Conservation (phyloP, 2,329 filamentous ascomycete species). For the Cercospora zeae-maydis region DNA sequence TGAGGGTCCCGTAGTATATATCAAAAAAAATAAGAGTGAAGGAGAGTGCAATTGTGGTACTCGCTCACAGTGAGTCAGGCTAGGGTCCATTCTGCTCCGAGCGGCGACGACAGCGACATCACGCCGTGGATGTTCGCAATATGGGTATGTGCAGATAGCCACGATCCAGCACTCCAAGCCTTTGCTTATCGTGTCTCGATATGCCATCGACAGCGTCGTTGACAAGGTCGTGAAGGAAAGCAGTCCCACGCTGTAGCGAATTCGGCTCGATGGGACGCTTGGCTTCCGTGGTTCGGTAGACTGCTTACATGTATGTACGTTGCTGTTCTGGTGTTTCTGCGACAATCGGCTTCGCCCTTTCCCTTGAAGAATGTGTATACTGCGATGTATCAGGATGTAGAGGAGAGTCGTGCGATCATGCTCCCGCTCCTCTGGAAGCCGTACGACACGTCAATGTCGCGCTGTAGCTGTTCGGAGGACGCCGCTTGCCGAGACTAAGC, state of each 20-base stretch:
- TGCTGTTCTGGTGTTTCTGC: too few species aligned
- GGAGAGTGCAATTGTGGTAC: too few species aligned
- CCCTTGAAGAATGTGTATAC: background rate
- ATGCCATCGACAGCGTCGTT: background rate
- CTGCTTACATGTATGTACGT: too few species aligned
- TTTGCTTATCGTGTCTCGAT: background rate
- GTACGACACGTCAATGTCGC: background rate
- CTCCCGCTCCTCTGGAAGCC: background rate
- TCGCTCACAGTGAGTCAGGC: background rate
- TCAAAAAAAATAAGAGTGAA: too few species aligned
- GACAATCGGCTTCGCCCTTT: too few species aligned
- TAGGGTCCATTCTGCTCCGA: background rate
- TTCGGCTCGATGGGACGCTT: background rate
- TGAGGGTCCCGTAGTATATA: background rate
- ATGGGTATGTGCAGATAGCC: slow-evolving; percentile 10
- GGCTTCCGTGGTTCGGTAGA: background rate
- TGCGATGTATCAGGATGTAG: background rate
- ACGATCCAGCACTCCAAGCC: background rate
- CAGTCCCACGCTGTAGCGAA: background rate
- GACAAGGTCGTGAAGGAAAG: slow-evolving; percentile 1
- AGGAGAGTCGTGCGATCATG: background rate
- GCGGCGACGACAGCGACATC: background rate
- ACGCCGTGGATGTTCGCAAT: background rate
- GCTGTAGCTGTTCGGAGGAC: background rate
- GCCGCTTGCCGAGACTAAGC: background rate